Percentiles rank a stretch among this genome's conserved stretches.
Conservation (phyloP, 306 rosid species). For the Cucurbita argyrosperma region DNA sequence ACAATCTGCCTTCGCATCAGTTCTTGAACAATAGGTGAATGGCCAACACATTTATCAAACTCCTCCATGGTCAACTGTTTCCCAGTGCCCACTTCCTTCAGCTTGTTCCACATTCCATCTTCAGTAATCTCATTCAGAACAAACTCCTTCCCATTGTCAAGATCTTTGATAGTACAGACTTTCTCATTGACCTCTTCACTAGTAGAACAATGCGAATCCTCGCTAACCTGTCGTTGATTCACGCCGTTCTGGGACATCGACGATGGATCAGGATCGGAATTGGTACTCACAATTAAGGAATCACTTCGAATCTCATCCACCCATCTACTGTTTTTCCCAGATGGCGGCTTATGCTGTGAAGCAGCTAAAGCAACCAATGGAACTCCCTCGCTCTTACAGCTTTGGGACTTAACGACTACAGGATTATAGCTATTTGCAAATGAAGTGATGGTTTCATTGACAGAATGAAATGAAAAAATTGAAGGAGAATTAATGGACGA, state of each 20-base stretch:
- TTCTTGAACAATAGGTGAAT: conserved; percentile 94
- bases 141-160: conserved; percentile 86
- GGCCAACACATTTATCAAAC: conserved; percentile 88
- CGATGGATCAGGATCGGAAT: conserved; percentile 8
- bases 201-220: conserved; percentile 17
- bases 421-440: conserved; percentile 31
- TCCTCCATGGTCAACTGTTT: conserved; percentile 95
- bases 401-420: conserved; percentile 13
- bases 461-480: conserved; percentile 23
- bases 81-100: conserved; percentile 81
- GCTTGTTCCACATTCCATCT: conserved; percentile 63
- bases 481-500: conserved; percentile 19
- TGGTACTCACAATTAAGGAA: conserved; percentile 12
- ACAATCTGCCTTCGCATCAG: conserved; percentile 79
- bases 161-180: conserved; percentile 67
- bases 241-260: conserved; percentile 2
- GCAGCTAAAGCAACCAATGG: conserved; percentile 14
- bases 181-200: conserved; percentile 17
- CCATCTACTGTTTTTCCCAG: conserved; percentile 30
- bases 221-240: conserved; percentile 12
- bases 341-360: conserved; percentile 43
- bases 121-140: conserved; percentile 78
- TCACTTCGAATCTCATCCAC: conserved; percentile 33
- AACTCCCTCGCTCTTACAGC: conserved; percentile 30
- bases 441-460: conserved; percentile 8